Evolutionary conservation across 2,329 filamentous ascomycete genomes (phyloP), one percentile per base, ranked within the genome.

Genomic region (Fusarium papillatum): DNA sequence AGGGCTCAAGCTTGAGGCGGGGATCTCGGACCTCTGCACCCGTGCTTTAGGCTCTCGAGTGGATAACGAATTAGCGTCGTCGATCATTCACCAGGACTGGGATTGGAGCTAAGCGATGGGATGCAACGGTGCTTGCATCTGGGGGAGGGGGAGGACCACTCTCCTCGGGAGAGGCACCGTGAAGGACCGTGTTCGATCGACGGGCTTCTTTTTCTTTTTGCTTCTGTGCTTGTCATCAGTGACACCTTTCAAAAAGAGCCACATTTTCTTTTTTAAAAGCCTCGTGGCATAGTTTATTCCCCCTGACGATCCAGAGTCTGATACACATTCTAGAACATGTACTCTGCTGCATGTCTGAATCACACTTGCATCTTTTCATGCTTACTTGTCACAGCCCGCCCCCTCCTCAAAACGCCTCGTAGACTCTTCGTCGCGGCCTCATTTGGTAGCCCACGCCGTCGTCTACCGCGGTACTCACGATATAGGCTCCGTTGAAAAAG

Each of bases 41-140:
- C 64, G 64, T 5, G 64, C 16, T 24, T 24, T 69, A 73, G 43
- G 31, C 60, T 73, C 69, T 53, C 38, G 70, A 64, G 70, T 46
- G 48, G 66, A n/a, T 43, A 13, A 11, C 16, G 6, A 9, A 22
- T 36, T 53, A 29, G n/a, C 31, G 16, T n/a, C n/a, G 71, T 59
- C 57, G 71, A 73, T 73, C 70, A 3, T 31, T 39, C 29, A 48
- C 16, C 11, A 61, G 38, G 31, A 17, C 26, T 36, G 34, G 34
- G 34, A 36, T 36, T 36, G 34, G 29, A 19, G 55, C 29, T 57
- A 39, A 60, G 31, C 55, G 55, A 60, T 57, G 34, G 59, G 59
- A 61, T 61, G 59, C 36, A 61, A 43, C 38, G 59, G 59, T 43
- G 59, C 34, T 36, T 36, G 34, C 34, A 60, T 39, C 55, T 34